Evolutionary conservation across 371 early-diverging fungal species (phyloP).

Genomic region (Rhizopus arrhizus): DNA sequence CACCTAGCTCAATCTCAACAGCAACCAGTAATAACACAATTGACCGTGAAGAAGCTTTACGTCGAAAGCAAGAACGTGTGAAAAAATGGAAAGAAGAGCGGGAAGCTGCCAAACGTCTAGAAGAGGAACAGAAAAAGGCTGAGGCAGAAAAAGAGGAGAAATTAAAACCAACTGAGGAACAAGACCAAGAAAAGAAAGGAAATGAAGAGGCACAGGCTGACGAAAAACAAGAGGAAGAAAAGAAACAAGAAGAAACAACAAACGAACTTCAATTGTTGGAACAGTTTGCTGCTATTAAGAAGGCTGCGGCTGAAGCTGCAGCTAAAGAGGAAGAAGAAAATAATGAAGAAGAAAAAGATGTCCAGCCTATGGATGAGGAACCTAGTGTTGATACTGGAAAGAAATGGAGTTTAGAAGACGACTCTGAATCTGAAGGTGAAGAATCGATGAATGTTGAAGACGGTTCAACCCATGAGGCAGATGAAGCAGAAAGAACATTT

Average conservation of each 20-base stretch:
- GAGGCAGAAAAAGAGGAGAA: slow-evolving; percentile 25
- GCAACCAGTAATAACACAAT: neutral
- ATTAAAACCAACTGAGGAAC: slow-evolving; percentile 9
- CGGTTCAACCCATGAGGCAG: slow-evolving; percentile 5
- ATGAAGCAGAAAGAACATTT: slow-evolving; percentile 33
- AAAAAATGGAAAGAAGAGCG: slow-evolving; percentile 74
- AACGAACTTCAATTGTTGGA: slow-evolving; percentile 28
- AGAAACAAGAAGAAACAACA: slow-evolving; percentile 44
- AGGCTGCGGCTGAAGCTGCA: slow-evolving; percentile 28
- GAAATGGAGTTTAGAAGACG: slow-evolving; percentile 33
- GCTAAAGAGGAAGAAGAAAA: slow-evolving; percentile 21
- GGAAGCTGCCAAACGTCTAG: slow-evolving; percentile 57
- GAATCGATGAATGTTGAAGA: slow-evolving; percentile 25
- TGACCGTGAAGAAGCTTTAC: slow-evolving; percentile 63
- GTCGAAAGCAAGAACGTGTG: slow-evolving; percentile 71
- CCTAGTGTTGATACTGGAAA: slow-evolving; percentile 21
- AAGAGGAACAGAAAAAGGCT: slow-evolving; percentile 23
- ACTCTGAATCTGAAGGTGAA: slow-evolving; percentile 27
- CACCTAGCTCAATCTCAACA: neutral
- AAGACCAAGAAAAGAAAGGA: slow-evolving; percentile 16
- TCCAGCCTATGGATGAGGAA: slow-evolving; percentile 4
- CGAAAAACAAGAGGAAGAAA: slow-evolving; percentile 27
- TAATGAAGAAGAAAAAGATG: slow-evolving; percentile 27
- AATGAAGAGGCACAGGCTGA: slow-evolving; percentile 14
- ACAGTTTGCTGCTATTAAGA: slow-evolving; percentile 35